Evolutionary conservation across 768 basidiomycete genomes (phyloP).

Genomic region (Russula brevipes): DNA sequence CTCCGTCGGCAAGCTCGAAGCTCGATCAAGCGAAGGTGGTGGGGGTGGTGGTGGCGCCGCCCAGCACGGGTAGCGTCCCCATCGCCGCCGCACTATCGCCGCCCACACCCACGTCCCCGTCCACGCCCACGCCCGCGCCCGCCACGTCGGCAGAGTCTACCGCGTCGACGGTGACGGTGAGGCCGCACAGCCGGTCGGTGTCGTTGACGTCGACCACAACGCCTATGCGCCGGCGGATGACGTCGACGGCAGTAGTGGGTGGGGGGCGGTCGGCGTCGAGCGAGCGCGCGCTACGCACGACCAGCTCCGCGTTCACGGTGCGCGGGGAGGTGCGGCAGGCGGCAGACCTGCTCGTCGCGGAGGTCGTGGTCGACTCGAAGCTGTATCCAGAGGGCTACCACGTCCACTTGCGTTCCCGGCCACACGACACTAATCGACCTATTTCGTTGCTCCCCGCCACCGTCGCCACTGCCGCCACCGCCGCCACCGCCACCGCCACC

Average conservation of each 20-base stretch:
- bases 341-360: conserved; percentile 71
- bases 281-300: conserved; percentile 32
- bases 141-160: background rate
- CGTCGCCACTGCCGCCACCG: background rate
- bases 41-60: background rate
- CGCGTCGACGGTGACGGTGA: conserved; percentile 1
- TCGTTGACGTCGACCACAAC: conserved; percentile 17
- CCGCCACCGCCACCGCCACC: background rate
- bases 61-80: background rate
- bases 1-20: conserved; percentile 4
- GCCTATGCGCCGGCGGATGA: conserved; percentile 15
- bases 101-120: background rate
- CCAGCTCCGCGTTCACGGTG: conserved; percentile 55
- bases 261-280: conserved; percentile 33
- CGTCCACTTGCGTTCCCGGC: conserved; percentile 42
- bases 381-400: conserved; percentile 74
- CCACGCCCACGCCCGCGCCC: background rate
- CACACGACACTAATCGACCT: conserved; percentile 37
- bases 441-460: conserved; percentile 34
- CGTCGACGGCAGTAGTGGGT: conserved; percentile 14
- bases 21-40: conserved; percentile 8
- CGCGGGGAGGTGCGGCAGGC: conserved; percentile 56
- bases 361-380: conserved; percentile 77
- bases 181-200: conserved; percentile 22
- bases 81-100: background rate